Percentiles rank a stretch among this genome's conserved stretches.
These are phyloP conservation scores for Pseudonectria buxi DNA, from an alignment of 2,329 filamentous ascomycete species.

Conservation along the genomic window DNA sequence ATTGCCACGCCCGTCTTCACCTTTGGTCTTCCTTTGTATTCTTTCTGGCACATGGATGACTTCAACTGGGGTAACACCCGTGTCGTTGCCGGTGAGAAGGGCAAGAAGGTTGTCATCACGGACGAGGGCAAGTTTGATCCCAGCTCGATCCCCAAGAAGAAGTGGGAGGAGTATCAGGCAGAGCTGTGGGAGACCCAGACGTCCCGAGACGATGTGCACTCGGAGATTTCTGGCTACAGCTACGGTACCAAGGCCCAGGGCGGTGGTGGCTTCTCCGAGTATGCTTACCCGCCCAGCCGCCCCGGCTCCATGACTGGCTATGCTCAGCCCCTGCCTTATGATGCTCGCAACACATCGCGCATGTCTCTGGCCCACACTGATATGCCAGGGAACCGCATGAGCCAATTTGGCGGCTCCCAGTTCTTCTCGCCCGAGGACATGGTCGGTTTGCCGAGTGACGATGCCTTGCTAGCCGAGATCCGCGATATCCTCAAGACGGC, in stretches of 20 bases:
- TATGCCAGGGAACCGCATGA: conserved; percentile 51
- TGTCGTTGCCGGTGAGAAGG: conserved; percentile 89
- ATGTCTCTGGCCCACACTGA: conserved; percentile 78
- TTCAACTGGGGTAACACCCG: conserved; percentile 99
- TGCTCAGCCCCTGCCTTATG: conserved; percentile 38
- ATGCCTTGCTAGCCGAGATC: conserved; percentile 87
- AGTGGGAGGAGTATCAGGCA: conserved; percentile 98
- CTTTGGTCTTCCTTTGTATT: conserved; percentile 81
- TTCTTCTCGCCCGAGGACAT: conserved; percentile 61
- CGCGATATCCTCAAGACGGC: conserved; percentile 85
- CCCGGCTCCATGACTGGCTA: conserved; percentile 49
- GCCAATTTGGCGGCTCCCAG: conserved; percentile 54
- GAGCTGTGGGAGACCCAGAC: conserved; percentile 96
- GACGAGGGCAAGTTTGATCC: conserved; percentile 99
- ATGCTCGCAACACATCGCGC: conserved; percentile 48
- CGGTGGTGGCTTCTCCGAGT: conserved; percentile 57
- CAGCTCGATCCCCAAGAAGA: conserved; percentile 86
- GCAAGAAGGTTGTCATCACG: conserved; percentile 84
- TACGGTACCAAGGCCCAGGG: conserved; percentile 81
- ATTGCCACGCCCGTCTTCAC: conserved; percentile 87
- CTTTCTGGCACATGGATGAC: conserved; percentile 99
- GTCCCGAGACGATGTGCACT: conserved; percentile 71
- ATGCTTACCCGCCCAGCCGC: conserved; percentile 55
- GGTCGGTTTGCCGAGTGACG: conserved; percentile 73
- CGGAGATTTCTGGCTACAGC: conserved; percentile 86